These are phyloP conservation scores for Rutstroemia sp. DNA, from an alignment of 2,329 filamentous ascomycete genomes.

Conservation along the genomic window DNA sequence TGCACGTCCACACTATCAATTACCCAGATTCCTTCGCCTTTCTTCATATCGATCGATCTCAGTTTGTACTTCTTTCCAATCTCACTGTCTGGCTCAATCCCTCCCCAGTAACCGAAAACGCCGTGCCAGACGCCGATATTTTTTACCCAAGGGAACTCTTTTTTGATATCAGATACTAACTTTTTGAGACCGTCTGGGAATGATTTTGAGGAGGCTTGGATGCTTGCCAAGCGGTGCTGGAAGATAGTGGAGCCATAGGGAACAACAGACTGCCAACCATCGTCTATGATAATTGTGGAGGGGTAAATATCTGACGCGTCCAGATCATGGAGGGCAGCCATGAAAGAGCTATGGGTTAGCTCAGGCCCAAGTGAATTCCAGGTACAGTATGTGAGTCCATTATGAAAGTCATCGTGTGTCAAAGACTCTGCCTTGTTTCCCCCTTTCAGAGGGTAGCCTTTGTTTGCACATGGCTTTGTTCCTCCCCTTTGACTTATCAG, in stretches of 20 bases:
- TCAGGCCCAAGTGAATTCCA: conserved; percentile 14
- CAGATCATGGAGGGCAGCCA: conserved; percentile 8
- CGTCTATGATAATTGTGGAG: conserved; percentile 16
- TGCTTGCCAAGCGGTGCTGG: not conserved
- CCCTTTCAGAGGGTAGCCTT: not conserved
- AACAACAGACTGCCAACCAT: conserved; percentile 15
- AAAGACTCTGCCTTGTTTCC: not conserved
- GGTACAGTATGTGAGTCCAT: conserved; percentile 12
- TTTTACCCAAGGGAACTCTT: conserved; percentile 10
- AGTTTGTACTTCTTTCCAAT: conserved; percentile 10
- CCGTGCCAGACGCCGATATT: conserved; percentile 17
- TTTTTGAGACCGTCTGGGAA: conserved; percentile 13
- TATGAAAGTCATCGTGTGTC: not conserved
- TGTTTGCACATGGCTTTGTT: not conserved
- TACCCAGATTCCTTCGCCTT: conserved; percentile 9
- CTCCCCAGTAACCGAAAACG: conserved; percentile 14
- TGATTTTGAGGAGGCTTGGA: not conserved
- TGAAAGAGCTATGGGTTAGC: conserved; percentile 7
- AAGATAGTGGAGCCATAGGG: conserved; percentile 7
- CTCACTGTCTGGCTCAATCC: conserved; percentile 10
- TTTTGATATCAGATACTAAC: conserved; percentile 1
- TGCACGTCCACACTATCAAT: conserved; percentile 9
- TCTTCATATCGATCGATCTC: conserved; percentile 7
- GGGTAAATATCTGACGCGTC: conserved; percentile 6
- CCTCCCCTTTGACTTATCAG: not conserved